Percentiles rank a stretch among this genome's conserved stretches.
Evolutionary conservation across 176 grass and related monocot species (phyloP).

Genomic region (Carex pumila): DNA sequence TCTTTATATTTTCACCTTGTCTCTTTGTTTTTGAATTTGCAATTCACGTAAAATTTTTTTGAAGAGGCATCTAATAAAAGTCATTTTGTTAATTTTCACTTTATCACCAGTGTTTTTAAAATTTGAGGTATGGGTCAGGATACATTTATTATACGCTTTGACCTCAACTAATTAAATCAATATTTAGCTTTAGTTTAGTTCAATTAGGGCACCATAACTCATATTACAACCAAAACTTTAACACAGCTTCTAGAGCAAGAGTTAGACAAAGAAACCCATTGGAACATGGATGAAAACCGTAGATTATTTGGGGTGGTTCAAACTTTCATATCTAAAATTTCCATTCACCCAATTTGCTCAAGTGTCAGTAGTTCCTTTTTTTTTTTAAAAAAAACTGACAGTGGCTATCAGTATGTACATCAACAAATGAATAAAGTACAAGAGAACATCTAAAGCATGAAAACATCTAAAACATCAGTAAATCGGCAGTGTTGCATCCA

Average conservation of each 20-base stretch:
- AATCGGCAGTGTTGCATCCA: no score
- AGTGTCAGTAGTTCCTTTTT: no score
- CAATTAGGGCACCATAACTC: not conserved
- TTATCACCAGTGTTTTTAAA: not conserved
- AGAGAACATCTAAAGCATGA: no score
- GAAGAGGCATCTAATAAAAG: not conserved
- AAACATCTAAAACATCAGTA: no score
- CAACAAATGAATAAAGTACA: no score
- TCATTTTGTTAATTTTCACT: not conserved
- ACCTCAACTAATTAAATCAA: not conserved
- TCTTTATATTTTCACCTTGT: not conserved
- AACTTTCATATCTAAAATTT: no score
- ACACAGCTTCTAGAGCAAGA: not conserved
- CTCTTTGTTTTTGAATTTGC: not conserved
- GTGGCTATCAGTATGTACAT: no score
- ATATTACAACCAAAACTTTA: not conserved
- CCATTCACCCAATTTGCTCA: no score
- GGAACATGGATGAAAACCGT: constrained; percentile 60
- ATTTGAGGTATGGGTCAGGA: not conserved
- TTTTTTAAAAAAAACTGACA: no score
- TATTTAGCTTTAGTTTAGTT: not conserved
- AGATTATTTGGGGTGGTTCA: constrained; percentile 37
- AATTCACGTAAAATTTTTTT: not conserved
- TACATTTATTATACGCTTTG: not conserved
- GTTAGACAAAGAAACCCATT: constrained; percentile 23